Percentiles rank a stretch among this genome's conserved stretches.
Evolutionary conservation across 495 filamentous ascomycete genomes (phyloP).

Genomic region (Tuber microsphaerosporum): DNA sequence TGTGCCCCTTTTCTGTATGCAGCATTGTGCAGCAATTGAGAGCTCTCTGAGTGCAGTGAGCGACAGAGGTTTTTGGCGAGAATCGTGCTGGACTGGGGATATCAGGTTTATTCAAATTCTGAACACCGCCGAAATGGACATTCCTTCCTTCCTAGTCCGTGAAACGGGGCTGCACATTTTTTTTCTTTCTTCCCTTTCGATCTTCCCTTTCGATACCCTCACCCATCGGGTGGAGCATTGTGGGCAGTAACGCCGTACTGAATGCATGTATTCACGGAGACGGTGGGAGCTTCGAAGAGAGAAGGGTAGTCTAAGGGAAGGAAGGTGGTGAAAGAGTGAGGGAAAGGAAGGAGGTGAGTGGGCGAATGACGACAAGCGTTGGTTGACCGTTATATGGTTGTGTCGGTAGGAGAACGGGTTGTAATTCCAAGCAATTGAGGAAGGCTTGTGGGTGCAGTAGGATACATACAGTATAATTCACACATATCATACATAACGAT

Average conservation of each 20-base stretch:
- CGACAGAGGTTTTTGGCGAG: constrained; percentile 6
- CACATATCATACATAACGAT: neutral
- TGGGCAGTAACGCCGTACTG: constrained; percentile 6
- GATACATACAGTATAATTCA: neutral
- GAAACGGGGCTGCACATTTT: neutral
- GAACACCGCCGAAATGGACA: neutral
- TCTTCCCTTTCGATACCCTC: neutral
- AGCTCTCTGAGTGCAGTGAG: constrained; percentile 3
- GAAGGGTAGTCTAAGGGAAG: neutral
- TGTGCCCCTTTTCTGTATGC: neutral
- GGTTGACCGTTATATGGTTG: constrained; percentile 15
- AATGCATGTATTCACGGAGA: neutral
- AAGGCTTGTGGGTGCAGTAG: neutral
- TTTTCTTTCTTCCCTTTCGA: neutral
- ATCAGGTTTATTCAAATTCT: constrained; percentile 2
- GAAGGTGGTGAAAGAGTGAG: neutral
- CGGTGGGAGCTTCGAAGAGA: neutral
- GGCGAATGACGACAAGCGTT: neutral
- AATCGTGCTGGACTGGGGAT: constrained; percentile 5
- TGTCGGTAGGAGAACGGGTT: neutral
- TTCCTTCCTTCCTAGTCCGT: neutral
- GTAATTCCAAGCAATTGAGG: neutral
- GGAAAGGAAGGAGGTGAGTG: neutral
- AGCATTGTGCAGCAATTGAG: constrained; percentile 5
- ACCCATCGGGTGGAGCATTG: constrained; percentile 8